Evolutionary conservation across 805 yeast species (phyloP), one percentile per base, ranked within the genome.

Genomic region (Candida cerambycidarum): DNA sequence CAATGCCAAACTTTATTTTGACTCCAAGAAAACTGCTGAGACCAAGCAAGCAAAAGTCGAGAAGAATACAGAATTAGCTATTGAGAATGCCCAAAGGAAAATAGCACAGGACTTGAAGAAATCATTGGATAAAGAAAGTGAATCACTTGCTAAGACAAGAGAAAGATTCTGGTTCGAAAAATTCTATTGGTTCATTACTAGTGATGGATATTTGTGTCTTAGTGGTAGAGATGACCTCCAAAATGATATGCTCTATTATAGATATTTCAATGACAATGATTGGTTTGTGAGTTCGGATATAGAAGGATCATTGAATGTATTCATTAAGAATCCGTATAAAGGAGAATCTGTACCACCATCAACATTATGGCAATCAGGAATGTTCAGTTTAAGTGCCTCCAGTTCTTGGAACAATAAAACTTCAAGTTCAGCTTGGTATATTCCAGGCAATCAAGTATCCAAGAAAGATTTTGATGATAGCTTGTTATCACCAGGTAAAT

Each of bases 121-220:
- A 52, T 75, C 76, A 38, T 64, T 86, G 45, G 75, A 75, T 38
- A 79, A 79, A 45, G 80, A 83, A 34, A 52, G 53, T 38, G 75
- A 70, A 19, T 58, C 67, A 6, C 65, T 84, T 43, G 82, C 78
- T 47, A 80, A 77, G 29, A 67, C 85, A 24, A 75, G 97, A 36
- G 71, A 78, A 4, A 89, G 88, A 36, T 83, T 72, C 58, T 90
- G 97, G 87, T 93, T 93, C 67, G 99, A 93, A 59, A 93, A 92
- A 62, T 92, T 83, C 61, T 80, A 75, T 56, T 93, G 99, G 99
- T 93, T 93, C 57, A 71, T 90, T n/a, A 79, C 97, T 0, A 81
- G 83, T 51, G 98, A 92, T 57, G 90, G 93, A 0, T 89, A 85
- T 56, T 65, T 93, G 38, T 85, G 95, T 45, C 62, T 93, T 42